Percentiles rank a stretch among this genome's conserved stretches.
These are phyloP conservation scores for Plasmodium relictum DNA, from an alignment of 169 alveolate species.

Conservation along the genomic window DNA sequence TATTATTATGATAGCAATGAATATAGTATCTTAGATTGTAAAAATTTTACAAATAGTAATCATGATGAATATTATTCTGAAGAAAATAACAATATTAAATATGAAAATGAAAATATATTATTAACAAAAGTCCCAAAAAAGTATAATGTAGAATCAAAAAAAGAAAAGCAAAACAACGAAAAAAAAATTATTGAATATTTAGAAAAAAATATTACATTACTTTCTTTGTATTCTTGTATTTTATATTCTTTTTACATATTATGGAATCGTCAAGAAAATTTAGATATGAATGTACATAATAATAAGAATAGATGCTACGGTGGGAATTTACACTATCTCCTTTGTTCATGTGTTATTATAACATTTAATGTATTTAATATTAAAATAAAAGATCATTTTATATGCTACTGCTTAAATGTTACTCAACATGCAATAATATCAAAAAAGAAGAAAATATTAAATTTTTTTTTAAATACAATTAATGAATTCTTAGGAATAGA, in stretches of 20 bases:
- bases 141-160: not conserved
- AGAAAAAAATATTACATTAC: conserved; percentile 42
- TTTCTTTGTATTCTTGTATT: conserved; percentile 55
- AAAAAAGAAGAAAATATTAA: conserved; percentile 44
- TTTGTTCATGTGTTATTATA: conserved; percentile 54
- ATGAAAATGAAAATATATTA: not conserved
- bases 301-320: conserved; percentile 39
- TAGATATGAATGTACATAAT: conserved; percentile 50
- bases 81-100: not conserved
- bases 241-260: conserved; percentile 39
- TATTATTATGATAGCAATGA: not conserved
- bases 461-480: conserved; percentile 35
- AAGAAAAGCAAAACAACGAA: conserved; percentile 2
- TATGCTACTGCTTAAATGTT: conserved; percentile 57
- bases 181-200: conserved; percentile 22
- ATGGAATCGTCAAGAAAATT: conserved; percentile 43
- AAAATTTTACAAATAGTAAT: not conserved
- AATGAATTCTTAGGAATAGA: conserved; percentile 55
- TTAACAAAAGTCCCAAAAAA: not conserved
- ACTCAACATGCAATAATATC: conserved; percentile 21
- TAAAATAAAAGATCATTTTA: conserved; percentile 35
- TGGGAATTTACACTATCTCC: conserved; percentile 46
- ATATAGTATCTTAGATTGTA: too few relatives aligned
- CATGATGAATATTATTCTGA: not conserved
- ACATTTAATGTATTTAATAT: conserved; percentile 62